A percentile compares a stretch with the other conserved stretches of the same genome.
phyloP scores from a whole-genome alignment of 2,329 filamentous ascomycete species.

The Ceratocystiopsis sp. region DNA sequence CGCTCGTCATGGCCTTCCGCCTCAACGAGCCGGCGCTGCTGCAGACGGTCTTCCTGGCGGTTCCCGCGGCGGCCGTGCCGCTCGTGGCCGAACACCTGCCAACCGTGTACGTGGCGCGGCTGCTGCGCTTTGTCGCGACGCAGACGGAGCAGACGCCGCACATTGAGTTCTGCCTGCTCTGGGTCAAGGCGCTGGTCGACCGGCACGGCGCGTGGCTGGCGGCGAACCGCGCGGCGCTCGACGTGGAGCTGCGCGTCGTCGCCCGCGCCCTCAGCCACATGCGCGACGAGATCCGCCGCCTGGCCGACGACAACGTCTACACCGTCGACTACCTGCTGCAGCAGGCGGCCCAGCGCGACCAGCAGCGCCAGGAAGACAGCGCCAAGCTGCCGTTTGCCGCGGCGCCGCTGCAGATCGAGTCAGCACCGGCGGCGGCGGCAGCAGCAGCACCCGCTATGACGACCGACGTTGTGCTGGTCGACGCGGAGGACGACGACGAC shows the following conservation, averaged over 20 bases:
- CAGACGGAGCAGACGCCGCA: constrained; percentile 84
- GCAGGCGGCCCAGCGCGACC: constrained; percentile 20
- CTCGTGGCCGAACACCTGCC: constrained; percentile 69
- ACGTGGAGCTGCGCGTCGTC: constrained; percentile 69
- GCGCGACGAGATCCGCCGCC: constrained; percentile 60
- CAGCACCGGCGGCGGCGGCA: neutral
- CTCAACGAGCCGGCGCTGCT: constrained; percentile 75
- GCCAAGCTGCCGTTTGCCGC: neutral
- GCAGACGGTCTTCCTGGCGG: constrained; percentile 68
- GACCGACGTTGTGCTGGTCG: constrained; percentile 3
- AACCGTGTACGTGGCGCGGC: constrained; percentile 65
- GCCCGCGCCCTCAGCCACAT: constrained; percentile 67
- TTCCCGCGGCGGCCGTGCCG: constrained; percentile 56
- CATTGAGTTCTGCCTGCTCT: constrained; percentile 84
- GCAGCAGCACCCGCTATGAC: neutral
- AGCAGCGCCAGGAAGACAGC: constrained; percentile 10
- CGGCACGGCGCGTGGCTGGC: constrained; percentile 75
- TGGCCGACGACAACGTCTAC: constrained; percentile 81
- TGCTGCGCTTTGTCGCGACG: constrained; percentile 74
- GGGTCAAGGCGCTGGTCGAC: constrained; percentile 71
- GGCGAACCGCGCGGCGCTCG: constrained; percentile 61
- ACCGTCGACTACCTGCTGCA: constrained; percentile 66
- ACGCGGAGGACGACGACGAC: constrained; percentile 5
- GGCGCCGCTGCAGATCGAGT: neutral
- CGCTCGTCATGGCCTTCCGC: constrained; percentile 91